These are phyloP conservation scores for Syncephalastrum contaminatum DNA, from an alignment of 371 early-diverging fungal species.

Conservation along the genomic window DNA sequence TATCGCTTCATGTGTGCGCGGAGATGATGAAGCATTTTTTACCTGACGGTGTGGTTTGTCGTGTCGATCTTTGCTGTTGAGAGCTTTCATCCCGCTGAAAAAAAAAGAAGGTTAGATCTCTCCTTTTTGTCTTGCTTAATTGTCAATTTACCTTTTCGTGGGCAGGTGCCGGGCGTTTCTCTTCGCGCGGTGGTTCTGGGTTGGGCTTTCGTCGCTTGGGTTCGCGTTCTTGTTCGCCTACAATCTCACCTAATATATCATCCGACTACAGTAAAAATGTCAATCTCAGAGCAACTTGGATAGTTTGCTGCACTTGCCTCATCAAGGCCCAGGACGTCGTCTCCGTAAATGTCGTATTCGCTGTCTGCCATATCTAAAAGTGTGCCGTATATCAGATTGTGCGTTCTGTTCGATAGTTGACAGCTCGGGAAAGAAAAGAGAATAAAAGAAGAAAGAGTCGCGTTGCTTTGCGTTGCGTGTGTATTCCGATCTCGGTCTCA, in stretches of 20 bases:
- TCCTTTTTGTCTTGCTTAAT: conserved; percentile 12
- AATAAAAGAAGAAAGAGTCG: conserved; percentile 1
- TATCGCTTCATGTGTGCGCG: too few species aligned
- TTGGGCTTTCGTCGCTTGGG: conserved; percentile 28
- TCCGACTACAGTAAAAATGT: conserved; percentile 14
- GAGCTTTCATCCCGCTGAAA: too few species aligned
- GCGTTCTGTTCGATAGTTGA: not conserved
- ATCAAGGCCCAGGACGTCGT: conserved; percentile 33
- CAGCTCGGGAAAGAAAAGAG: not conserved
- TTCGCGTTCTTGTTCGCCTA: conserved; percentile 28
- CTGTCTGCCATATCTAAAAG: too few species aligned
- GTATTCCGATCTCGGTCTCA: too few species aligned
- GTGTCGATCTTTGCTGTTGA: not conserved
- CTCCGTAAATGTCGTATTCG: conserved; percentile 50
- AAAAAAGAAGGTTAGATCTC: not conserved
- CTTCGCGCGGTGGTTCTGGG: conserved; percentile 3
- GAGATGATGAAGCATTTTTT: not conserved
- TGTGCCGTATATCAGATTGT: too few species aligned
- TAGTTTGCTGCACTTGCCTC: conserved; percentile 21
- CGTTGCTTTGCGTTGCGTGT: too few species aligned
- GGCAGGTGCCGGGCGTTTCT: not conserved
- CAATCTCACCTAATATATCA: conserved; percentile 45
- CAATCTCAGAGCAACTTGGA: not conserved
- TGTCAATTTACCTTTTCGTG: conserved; percentile 41
- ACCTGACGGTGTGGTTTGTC: conserved; percentile 6